A percentile compares a stretch with the other conserved stretches of the same genome.
These are phyloP conservation scores for Scleromitrula shiraiana DNA, from an alignment of 2,329 filamentous ascomycete species.

Conservation along the genomic window DNA sequence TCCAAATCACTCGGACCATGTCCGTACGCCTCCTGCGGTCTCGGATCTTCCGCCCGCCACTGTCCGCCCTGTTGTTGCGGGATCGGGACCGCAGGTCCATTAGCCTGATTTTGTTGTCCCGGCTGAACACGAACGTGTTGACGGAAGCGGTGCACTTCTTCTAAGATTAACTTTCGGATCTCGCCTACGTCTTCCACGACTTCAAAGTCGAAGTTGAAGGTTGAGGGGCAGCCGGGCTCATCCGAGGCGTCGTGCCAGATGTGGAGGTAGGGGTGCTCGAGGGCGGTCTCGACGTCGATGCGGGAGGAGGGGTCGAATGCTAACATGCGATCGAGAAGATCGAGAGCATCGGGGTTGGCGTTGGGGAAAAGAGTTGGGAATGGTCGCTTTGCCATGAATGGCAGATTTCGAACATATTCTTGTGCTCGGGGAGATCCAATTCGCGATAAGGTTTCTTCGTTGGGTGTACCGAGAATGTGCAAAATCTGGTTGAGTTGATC, in stretches of 20 bases:
- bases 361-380: constrained; percentile 86
- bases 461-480: constrained; percentile 93
- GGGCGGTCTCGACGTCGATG: constrained; percentile 87
- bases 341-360: constrained; percentile 91
- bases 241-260: constrained; percentile 97
- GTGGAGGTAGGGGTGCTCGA: constrained; percentile 92
- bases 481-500: constrained; percentile 99
- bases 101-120: constrained; percentile 22
- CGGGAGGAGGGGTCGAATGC: constrained; percentile 92
- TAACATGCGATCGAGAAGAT: constrained; percentile 93
- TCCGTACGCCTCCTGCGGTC: constrained; percentile 30
- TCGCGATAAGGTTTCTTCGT: constrained; percentile 85
- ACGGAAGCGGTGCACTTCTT: constrained; percentile 88
- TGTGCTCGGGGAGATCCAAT: constrained; percentile 94
- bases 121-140: constrained; percentile 34
- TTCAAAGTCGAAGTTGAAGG: constrained; percentile 98
- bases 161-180: constrained; percentile 95
- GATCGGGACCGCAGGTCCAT: constrained; percentile 28
- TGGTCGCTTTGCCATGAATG: constrained; percentile 86
- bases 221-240: constrained; percentile 85
- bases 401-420: constrained; percentile 95
- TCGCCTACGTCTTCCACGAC: constrained; percentile 90
- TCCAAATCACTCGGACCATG: constrained; percentile 28
- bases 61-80: constrained; percentile 26
- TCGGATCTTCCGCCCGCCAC: constrained; percentile 30